phyloP scores from a whole-genome alignment of 2,329 filamentous ascomycete species.

The Dactylellina parvicollis region DNA sequence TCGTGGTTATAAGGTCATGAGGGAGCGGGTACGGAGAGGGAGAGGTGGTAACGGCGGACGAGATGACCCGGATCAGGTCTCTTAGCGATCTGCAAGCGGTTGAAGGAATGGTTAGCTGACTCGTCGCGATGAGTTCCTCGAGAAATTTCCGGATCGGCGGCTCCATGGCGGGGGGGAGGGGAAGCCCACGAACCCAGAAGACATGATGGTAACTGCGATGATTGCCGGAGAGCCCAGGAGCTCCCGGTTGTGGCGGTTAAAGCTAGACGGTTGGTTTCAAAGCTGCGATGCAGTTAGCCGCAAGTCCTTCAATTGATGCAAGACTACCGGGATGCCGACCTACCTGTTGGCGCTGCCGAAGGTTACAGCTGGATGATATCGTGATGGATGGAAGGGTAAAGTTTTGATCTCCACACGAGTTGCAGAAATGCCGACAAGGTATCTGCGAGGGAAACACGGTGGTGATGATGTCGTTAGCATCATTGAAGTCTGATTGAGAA shows the following conservation, averaged over 20 bases:
- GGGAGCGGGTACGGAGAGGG: slow-evolving; percentile 69
- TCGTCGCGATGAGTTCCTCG: slow-evolving; percentile 1
- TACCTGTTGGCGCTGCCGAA: slow-evolving; percentile 13
- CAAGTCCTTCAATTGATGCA: neutral
- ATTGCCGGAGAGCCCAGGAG: slow-evolving; percentile 34
- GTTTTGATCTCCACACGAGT: slow-evolving; percentile 1
- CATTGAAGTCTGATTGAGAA: slow-evolving; percentile 12
- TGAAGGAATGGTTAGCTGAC: slow-evolving; percentile 17
- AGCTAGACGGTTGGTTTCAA: slow-evolving; percentile 23
- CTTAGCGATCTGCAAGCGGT: slow-evolving; percentile 62
- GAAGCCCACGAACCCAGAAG: slow-evolving; percentile 43
- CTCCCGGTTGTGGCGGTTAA: slow-evolving; percentile 28
- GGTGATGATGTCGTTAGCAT: neutral
- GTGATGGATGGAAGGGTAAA: slow-evolving; percentile 10
- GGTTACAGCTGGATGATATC: slow-evolving; percentile 1
- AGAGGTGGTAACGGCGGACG: slow-evolving; percentile 62
- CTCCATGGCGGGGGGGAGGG: neutral
- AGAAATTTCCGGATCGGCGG: slow-evolving; percentile 22
- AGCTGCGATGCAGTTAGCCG: slow-evolving; percentile 45
- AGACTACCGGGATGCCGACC: slow-evolving; percentile 20
- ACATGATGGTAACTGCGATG: slow-evolving; percentile 21
- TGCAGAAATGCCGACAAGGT: neutral
- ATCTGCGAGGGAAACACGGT: slow-evolving; percentile 7
- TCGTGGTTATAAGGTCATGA: slow-evolving; percentile 70
- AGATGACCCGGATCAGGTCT: slow-evolving; percentile 65